Evolutionary conservation across 2,329 filamentous ascomycete species (phyloP), one percentile per base, ranked within the genome.

Genomic region (Paecilomyces niveus): DNA sequence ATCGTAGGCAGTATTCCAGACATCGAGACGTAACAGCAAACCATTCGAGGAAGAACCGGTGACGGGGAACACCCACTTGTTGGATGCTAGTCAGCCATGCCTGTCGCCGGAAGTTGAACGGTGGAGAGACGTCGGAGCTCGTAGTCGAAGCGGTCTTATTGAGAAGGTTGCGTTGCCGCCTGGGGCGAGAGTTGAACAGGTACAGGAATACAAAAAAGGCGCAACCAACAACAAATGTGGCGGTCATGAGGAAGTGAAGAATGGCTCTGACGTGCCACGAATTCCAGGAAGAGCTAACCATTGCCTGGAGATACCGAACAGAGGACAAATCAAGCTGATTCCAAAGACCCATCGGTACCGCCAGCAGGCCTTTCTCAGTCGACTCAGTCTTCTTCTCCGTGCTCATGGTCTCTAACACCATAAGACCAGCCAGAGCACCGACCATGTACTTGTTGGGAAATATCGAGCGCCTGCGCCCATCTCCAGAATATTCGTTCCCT

Each of bases 21-120:
- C 87, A 90, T 78, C 96, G 94, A 50, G 91, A 79, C 6, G 86
- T 80, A 24, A 97, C 81, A 2, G 92, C 92, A 15, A 89, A 86
- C 57, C 90, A 88, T 72, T 96, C 93, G 2, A 95, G 84, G 64
- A 93, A 82, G 71, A 96, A 92, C 64, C 88, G 90, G 72, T 96
- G 90, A 21, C 88, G 85, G 10, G 93, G 93, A 13, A 97, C 89
- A 84, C 92, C 95, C 24, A 96, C 90, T 3, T 89, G 93, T 74
- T 96, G 92, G 59, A 96, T 88, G 7, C 92, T 90, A 2, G 92
- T 97, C 58, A 95, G 85, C 92, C 93, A 97, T 32, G 92, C 92
- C 71, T 92, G 89, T 60, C 89, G 86, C 55, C 92, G 88, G 53
- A 96, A 89, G 65, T 94, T 85, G 58, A 95, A 91, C 0, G 92